phyloP scores from a whole-genome alignment of 176 grass and related monocot genomes.

The Zea mays region Zm-B73-REFERENCE-NAM-5.0 NC_050102.1:103138501-103139000 shows the following conservation, averaged over 20 bases:
- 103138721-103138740: conserved; percentile 1
- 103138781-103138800: conserved; percentile 45
- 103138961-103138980: not conserved
- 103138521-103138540: conserved; percentile 15
- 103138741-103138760: conserved; percentile 36
- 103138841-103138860: conserved; percentile 57
- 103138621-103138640: conserved; percentile 24
- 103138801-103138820: conserved; percentile 33
- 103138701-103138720: conserved; percentile 28
- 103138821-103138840: conserved; percentile 43
- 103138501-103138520: conserved; percentile 25
- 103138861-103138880: conserved; percentile 57
- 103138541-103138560: not conserved
- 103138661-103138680: conserved; percentile 41
- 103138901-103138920: conserved; percentile 35
- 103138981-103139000: conserved; percentile 20
- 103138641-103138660: conserved; percentile 12
- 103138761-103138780: conserved; percentile 47
- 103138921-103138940: conserved; percentile 39
- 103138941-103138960: not conserved
- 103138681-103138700: conserved; percentile 6
- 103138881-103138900: conserved; percentile 38
- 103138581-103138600: conserved; percentile 4
- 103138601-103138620: conserved; percentile 1
- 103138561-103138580: conserved; percentile 3